Evolutionary conservation across 345 rosid genomes (phyloP).

Genomic region (Luvunga scandens): DNA sequence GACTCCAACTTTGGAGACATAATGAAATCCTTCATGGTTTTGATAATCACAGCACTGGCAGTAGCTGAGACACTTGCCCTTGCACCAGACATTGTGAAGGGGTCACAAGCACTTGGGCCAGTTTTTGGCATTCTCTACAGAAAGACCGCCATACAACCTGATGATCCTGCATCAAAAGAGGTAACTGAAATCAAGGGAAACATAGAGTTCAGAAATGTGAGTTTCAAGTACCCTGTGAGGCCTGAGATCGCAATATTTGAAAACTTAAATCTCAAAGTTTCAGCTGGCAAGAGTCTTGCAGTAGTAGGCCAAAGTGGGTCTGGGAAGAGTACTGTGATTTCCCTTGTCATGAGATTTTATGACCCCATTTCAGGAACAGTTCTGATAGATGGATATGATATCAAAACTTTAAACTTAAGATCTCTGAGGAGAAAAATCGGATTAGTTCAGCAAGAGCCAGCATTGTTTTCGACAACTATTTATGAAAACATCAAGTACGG

Average conservation of each 20-base stretch:
- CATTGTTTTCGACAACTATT: slow-evolving; percentile 67
- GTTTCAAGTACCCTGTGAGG: slow-evolving; percentile 67
- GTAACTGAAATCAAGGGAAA: slow-evolving; percentile 53
- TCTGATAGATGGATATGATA: slow-evolving; percentile 57
- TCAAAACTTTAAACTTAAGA: slow-evolving; percentile 58
- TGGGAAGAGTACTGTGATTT: slow-evolving; percentile 77
- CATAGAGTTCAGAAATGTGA: slow-evolving; percentile 52
- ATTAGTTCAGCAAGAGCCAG: slow-evolving; percentile 85
- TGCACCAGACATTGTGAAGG: slow-evolving; percentile 83
- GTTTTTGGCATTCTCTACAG: slow-evolving; percentile 66
- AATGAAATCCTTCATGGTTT: slow-evolving; percentile 68
- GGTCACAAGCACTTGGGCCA: slow-evolving; percentile 72
- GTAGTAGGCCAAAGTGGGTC: slow-evolving; percentile 83
- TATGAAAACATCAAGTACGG: slow-evolving; percentile 79
- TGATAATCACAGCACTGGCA: slow-evolving; percentile 59
- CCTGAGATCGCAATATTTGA: slow-evolving; percentile 55
- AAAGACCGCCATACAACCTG: slow-evolving; percentile 46
- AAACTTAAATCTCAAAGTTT: slow-evolving; percentile 42
- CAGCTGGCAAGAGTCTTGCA: slow-evolving; percentile 67
- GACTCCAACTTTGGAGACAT: slow-evolving; percentile 50
- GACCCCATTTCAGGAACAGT: slow-evolving; percentile 56
- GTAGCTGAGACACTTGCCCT: slow-evolving; percentile 84
- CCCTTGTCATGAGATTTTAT: slow-evolving; percentile 68
- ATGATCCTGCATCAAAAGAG: slow-evolving; percentile 35
- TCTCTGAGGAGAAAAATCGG: slow-evolving; percentile 59